A percentile compares a stretch with the other conserved stretches of the same genome.
These are phyloP conservation scores for Colletotrichum sp. DNA, from an alignment of 2,329 filamentous ascomycete species.

Conservation along the genomic window DNA sequence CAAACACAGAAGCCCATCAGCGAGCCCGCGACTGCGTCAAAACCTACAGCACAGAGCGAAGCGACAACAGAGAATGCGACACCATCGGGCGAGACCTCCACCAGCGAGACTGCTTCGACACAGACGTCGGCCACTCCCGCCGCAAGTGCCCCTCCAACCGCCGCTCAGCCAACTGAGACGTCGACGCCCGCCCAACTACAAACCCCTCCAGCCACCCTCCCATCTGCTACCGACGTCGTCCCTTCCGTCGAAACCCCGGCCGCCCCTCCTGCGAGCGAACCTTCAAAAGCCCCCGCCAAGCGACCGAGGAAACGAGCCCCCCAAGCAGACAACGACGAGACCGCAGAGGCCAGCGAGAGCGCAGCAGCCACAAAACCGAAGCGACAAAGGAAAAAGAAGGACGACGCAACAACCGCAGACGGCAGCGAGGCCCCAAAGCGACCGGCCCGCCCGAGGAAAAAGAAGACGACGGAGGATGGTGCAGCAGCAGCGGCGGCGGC, in stretches of 20 bases:
- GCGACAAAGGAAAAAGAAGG: slow-evolving; percentile 18
- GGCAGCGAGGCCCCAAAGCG: not conserved
- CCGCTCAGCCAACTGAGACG: not conserved
- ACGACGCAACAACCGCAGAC: slow-evolving; percentile 3
- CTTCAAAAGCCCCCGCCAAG: not conserved
- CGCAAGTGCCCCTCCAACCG: not conserved
- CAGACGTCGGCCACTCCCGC: not conserved
- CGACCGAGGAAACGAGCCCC: slow-evolving; percentile 14
- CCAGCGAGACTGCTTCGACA: not conserved
- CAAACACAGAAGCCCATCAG: not conserved
- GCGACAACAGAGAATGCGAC: not conserved
- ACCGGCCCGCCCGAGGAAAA: slow-evolving; percentile 22
- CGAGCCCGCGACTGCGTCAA: not conserved
- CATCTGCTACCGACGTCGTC: not conserved
- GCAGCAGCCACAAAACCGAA: slow-evolving; percentile 15
- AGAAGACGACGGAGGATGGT: slow-evolving; percentile 10
- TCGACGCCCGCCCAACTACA: slow-evolving; percentile 1
- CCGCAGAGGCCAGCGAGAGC: not conserved
- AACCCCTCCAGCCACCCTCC: slow-evolving; percentile 8
- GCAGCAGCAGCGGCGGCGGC: slow-evolving; percentile 9
- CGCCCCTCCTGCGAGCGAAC: not conserved
- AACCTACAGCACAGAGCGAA: not conserved
- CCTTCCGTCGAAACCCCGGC: not conserved
- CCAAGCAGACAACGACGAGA: slow-evolving; percentile 1
- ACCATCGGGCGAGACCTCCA: not conserved